Base-by-base conservation (phyloP, 192 early-diverging fungal species). In the Coemansia sp. region DNA sequence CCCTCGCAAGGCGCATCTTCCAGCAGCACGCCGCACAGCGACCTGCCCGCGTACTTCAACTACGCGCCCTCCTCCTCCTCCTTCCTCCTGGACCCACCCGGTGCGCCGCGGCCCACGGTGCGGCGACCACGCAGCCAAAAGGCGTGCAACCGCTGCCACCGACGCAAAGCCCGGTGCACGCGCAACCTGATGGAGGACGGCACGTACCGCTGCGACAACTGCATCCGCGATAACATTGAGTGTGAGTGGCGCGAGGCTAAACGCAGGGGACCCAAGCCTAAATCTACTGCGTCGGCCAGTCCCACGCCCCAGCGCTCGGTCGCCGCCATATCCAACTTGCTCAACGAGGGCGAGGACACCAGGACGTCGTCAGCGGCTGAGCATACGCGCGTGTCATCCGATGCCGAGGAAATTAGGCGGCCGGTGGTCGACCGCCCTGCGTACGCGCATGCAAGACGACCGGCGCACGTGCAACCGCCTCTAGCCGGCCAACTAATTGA, bases 81-180 rank as follows among this genome's bases (percentile, higher is more conserved):
- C 21, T 42, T 27, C 53, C 30, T 25, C 13, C 13, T 25, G 14
- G 48, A 50, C 24, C 48, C 48, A 30, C 1, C 45, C 21, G 0
- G 21, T 3, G 10, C 48, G 33, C 37, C 47, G 25, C 69, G 69
- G 1, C 58, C 45, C 0, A 2, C 48, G 13, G 41, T 43, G 45
- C 69, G 69, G 1, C 58, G 70, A 9, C 30, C 62, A 17, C 64
- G 70, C 8, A 62, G 70, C 39, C 59, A 64, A 4, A 59, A 67
- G 60, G 70, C 70, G 14, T 73, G 70, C 56, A 73, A 60, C 52
- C 51, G 66, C 64, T 73, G 70, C 46, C 70, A 73, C 57, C 49
- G 64, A 9, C 55, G 70, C 49, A 73, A 73, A 24, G 70, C 70
- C 0, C 59, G 70, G 30, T 73, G 70, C 52, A 65, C 66, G 22